Evolutionary conservation across 2,329 filamentous ascomycete genomes (phyloP), one percentile per base, ranked within the genome.

Genomic region (Aspergillus nomiae): DNA sequence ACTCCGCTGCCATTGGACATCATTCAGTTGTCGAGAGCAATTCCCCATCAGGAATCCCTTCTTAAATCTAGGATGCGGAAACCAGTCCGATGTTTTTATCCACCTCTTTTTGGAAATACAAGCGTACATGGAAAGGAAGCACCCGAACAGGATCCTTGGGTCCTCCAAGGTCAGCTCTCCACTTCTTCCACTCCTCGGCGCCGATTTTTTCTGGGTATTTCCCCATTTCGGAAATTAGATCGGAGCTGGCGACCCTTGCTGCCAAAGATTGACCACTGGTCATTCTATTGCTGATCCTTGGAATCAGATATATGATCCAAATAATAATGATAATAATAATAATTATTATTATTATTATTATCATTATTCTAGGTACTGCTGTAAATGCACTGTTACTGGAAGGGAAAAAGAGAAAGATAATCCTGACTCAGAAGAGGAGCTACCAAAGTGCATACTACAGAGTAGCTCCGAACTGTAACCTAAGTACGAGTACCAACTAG

Each of bases 171-270:
- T 67, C 58, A 63, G 65, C 60, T 66, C 61, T 59, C 66, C 66
- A 68, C 64, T 45, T 57, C 57, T 67, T 64, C 61, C 63, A 61
- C 58, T 60, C 58, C 63, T 63, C 58, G 38, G 56, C 59, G 57
- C 57, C 64, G 58, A 64, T 59, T 36, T 58, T 60, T 65, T n/a
- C 58, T 46, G 43, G 36, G 43, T 56, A 19, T 53, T 51, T 46
- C 62, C 48, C 62, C 54, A 63, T 57, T 56, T 41, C 60, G 65
- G 58, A 67, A 66, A 67, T 67, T 63, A 66, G 60, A 60, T 36
- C 60, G 65, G 61, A 51, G 61, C 28, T 48, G 46, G 46, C 26
- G 54, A 53, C 43, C 41, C 38, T 55, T 41, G 55, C 59, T 51
- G 28, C 16, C 4, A 30, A 51, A 51, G 28, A 46, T 24, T 58